Percentiles rank a stretch among this genome's conserved stretches.
Conservation (phyloP, 108 stramenopile genomes). For the Cafeteria roenbergensis region DNA sequence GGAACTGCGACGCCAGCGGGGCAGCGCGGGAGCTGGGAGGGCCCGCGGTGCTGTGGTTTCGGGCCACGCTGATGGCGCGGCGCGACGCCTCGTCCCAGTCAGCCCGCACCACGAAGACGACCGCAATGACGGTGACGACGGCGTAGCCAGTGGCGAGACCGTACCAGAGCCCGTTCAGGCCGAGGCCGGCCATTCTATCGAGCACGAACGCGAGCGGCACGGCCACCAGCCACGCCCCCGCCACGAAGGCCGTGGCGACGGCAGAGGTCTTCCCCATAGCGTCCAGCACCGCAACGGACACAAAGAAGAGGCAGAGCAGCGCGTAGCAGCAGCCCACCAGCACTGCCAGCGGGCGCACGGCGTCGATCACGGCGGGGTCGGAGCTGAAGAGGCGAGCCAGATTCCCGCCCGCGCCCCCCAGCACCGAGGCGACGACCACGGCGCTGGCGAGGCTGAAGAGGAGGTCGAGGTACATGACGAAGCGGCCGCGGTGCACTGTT, state of each 20-base stretch:
- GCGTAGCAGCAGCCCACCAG: slow-evolving; percentile 3
- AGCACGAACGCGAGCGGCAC: slow-evolving; percentile 22
- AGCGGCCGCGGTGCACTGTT: background rate
- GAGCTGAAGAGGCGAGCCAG: slow-evolving; percentile 10
- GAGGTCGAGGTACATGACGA: background rate
- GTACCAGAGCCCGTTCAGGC: slow-evolving; percentile 16
- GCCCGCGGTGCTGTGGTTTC: too few species aligned
- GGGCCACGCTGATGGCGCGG: too few species aligned
- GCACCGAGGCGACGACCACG: background rate
- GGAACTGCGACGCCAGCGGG: too few species aligned
- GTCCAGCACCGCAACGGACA: slow-evolving; percentile 13
- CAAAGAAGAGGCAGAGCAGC: slow-evolving; percentile 11
- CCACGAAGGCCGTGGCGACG: slow-evolving; percentile 12
- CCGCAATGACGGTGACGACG: background rate
- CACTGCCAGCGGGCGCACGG: background rate
- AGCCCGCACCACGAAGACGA: background rate
- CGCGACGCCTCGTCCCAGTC: background rate
- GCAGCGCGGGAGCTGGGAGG: too few species aligned
- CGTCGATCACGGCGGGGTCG: slow-evolving; percentile 8
- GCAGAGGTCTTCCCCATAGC: background rate
- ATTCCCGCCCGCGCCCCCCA: background rate
- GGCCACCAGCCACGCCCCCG: slow-evolving; percentile 15
- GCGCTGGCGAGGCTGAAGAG: background rate
- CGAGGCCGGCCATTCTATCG: background rate
- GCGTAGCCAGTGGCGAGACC: slow-evolving; percentile 13